phyloP scores from a whole-genome alignment of 2,329 filamentous ascomycete species.

The Fusarium napiforme region DNA sequence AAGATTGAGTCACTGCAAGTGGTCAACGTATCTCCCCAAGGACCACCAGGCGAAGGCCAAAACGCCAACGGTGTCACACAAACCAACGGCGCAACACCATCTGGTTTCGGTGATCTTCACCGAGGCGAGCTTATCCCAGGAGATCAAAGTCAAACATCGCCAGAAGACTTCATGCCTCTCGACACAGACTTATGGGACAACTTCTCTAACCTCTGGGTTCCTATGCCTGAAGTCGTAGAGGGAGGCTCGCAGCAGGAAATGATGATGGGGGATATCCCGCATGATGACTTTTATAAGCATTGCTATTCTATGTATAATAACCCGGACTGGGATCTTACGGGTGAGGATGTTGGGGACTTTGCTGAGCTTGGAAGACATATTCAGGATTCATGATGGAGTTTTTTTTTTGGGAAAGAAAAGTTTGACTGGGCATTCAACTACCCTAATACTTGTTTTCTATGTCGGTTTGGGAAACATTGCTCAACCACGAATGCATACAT shows the following conservation, averaged over 20 bases:
- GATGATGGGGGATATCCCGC: conserved; percentile 39
- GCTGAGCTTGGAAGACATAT: conserved; percentile 44
- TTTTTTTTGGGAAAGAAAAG: background rate
- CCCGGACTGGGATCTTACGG: conserved; percentile 44
- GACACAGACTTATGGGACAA: conserved; percentile 44
- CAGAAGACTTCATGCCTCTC: conserved; percentile 38
- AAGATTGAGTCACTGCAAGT: conserved; percentile 42
- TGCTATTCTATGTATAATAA: conserved; percentile 47
- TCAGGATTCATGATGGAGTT: conserved; percentile 36
- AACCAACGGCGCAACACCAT: conserved; percentile 15
- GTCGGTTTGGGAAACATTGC: background rate
- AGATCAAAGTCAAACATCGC: conserved; percentile 23
- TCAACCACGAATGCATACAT: background rate
- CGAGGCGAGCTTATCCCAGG: conserved; percentile 2
- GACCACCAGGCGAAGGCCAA: conserved; percentile 7
- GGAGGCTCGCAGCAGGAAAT: conserved; percentile 39
- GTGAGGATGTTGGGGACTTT: conserved; percentile 44
- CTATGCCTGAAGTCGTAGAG: conserved; percentile 24
- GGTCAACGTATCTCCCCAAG: conserved; percentile 40
- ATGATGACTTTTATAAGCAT: conserved; percentile 44
- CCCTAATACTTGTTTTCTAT: background rate
- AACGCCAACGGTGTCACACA: background rate
- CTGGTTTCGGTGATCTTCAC: conserved; percentile 5
- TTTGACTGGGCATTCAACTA: conserved; percentile 19
- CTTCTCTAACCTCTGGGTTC: conserved; percentile 43